Evolutionary conservation across 176 grass and related monocot species (phyloP).

Genomic region (Avena insularis): DNA sequence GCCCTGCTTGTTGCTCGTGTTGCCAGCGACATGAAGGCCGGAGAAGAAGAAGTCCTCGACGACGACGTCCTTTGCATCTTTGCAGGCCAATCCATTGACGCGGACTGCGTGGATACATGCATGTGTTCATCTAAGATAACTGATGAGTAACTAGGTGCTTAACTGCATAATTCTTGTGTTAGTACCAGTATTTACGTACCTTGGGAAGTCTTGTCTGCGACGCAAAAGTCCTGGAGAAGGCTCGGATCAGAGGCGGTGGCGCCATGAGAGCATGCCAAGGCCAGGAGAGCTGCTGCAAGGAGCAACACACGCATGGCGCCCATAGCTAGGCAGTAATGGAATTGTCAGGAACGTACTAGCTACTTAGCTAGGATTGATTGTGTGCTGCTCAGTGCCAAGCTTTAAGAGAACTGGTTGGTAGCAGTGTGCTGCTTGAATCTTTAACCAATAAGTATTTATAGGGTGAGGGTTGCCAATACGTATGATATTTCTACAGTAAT

Average conservation of each 20-base stretch:
- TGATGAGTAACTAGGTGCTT: not conserved
- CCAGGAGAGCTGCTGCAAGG: not conserved
- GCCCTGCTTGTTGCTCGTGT: too few relatives aligned
- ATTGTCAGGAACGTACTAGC: not conserved
- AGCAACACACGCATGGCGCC: not conserved
- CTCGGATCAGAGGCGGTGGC: too few relatives aligned
- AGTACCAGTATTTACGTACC: not conserved
- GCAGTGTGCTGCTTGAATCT: not conserved
- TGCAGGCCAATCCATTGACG: too few relatives aligned
- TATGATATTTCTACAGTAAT: too few relatives aligned
- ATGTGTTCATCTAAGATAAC: not conserved
- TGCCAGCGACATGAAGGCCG: too few relatives aligned
- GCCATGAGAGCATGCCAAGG: too few relatives aligned
- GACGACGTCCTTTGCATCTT: too few relatives aligned
- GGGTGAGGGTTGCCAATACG: not conserved
- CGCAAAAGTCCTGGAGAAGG: too few relatives aligned
- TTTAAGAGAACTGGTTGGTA: not conserved
- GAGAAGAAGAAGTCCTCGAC: too few relatives aligned
- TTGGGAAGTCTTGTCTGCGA: not conserved
- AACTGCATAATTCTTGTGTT: not conserved
- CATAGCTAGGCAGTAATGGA: not conserved
- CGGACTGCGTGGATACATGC: too few relatives aligned
- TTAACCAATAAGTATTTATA: not conserved
- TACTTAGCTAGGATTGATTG: not conserved
- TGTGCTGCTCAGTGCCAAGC: not conserved